phyloP scores from a whole-genome alignment of 2,329 filamentous ascomycete species.

The Remersonia thermophila region DNA sequence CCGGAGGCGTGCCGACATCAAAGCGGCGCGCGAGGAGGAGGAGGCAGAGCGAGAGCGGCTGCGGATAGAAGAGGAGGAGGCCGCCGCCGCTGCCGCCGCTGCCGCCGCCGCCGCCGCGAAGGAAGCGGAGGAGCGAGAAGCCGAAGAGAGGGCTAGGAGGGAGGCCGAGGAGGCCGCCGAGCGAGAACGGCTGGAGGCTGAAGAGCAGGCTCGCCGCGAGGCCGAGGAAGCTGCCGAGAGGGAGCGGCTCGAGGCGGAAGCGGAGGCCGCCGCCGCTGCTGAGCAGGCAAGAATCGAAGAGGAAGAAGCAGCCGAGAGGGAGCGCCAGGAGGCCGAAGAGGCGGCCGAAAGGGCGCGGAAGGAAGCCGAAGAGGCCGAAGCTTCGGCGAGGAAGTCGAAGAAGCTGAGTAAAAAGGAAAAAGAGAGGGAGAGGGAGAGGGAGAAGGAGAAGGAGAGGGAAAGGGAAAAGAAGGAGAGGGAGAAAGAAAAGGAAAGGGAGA shows the following conservation, averaged over 20 bases:
- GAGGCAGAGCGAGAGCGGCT: conserved; percentile 8
- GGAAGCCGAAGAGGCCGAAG: conserved; percentile 18
- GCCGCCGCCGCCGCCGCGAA: no score
- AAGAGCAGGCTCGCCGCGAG: conserved; percentile 15
- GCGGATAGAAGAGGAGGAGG: not conserved
- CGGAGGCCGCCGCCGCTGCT: not conserved
- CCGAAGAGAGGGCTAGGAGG: not conserved
- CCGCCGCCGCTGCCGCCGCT: no score
- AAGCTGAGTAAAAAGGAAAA: conserved; percentile 20
- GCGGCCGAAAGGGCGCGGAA: conserved; percentile 17
- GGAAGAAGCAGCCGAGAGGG: conserved; percentile 10
- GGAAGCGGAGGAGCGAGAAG: no score
- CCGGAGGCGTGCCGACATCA: conserved; percentile 28
- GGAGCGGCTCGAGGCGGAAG: conserved; percentile 11
- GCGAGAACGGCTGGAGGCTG: conserved; percentile 18
- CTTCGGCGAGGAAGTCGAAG: conserved; percentile 9
- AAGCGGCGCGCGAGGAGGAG: conserved; percentile 23
- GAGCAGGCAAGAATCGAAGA: not conserved
- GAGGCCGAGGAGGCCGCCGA: conserved; percentile 4
- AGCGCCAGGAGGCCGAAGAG: conserved; percentile 17
- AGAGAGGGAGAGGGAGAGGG: conserved; percentile 10
- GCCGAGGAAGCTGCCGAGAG: conserved; percentile 13
- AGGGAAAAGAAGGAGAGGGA: conserved; percentile 16
- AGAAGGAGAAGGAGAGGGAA: conserved; percentile 20
- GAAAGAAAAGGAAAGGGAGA: conserved; percentile 18